Base-by-base conservation (phyloP, 2,329 filamentous ascomycete species). In the Colletotrichum sp. region DNA sequence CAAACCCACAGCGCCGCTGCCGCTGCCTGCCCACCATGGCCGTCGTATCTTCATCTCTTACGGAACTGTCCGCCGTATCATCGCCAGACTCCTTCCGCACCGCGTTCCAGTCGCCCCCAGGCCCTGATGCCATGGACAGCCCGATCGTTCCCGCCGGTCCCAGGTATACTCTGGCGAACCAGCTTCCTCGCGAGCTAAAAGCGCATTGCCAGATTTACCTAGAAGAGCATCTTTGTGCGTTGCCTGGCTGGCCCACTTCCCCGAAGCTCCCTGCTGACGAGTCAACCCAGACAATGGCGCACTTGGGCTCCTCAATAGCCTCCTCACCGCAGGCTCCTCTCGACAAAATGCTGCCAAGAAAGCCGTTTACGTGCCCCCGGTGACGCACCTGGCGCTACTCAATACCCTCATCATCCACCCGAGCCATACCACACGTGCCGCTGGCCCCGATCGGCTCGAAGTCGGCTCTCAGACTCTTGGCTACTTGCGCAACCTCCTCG, bases 321-420 rank as follows among this genome's bases (percentile, higher is more conserved):
- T 93, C n/a, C 85, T 94, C n/a, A 88, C 86, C 4, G 87, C 92
- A 16, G 90, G 92, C 72, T 80, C 82, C 80, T 83, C 84, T 8
- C 81, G 80, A 77, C 78, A 79, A 57, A 75, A 76, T 6, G 74
- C 71, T 61, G 63, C 76, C 8, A 81, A 81, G 13, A 85, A 84
- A 36, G 87, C 91, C 1, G 90, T 91, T 13, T 90, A 90, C 74
- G 85, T 95, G 21, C 94, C 96, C 2, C 91, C 94, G 4, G 89
- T 94, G 0, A 90, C 92, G 72, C 93, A 96, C 78, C 87, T 99
- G 28, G 93, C 94, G 9, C 87, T 98, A 10, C 90, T 96, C n/a
- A 92, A 90, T 58, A 97, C 95, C 3, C 87, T 98, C n/a, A 85
- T 93, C n/a, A 90, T 97, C 16, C 95, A 98, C 80, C 96, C 96